These are phyloP conservation scores for Plenodomus lindquistii DNA, from an alignment of 2,329 filamentous ascomycete genomes.

Conservation along the genomic window DNA sequence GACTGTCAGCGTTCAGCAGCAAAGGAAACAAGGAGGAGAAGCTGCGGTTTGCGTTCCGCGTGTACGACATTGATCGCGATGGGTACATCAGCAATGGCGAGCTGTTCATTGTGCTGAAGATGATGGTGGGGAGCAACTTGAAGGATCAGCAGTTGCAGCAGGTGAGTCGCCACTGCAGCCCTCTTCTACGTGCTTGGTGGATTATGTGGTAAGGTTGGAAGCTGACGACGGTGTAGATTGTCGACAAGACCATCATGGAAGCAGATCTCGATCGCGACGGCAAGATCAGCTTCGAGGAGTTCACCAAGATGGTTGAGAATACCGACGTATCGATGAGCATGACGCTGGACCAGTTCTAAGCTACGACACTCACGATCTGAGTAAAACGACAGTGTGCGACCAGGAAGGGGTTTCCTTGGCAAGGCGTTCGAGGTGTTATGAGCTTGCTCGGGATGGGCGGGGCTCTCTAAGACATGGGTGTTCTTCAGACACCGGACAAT, in stretches of 20 bases:
- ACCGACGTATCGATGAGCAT: constrained; percentile 74
- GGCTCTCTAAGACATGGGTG: constrained; percentile 33
- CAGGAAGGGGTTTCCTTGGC: constrained; percentile 29
- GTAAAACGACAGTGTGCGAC: constrained; percentile 16
- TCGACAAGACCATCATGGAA: constrained; percentile 99
- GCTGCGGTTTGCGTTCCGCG: constrained; percentile 95
- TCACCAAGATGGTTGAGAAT: constrained; percentile 97
- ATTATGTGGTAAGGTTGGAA: background rate
- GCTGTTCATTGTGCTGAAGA: constrained; percentile 98
- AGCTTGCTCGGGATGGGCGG: constrained; percentile 17
- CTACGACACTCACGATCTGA: constrained; percentile 13
- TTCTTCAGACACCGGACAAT: no score
- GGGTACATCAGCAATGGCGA: constrained; percentile 99
- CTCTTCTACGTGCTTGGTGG: no score
- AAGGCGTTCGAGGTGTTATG: constrained; percentile 41
- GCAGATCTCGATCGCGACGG: constrained; percentile 94
- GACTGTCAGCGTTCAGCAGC: constrained; percentile 91
- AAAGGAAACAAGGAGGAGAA: constrained; percentile 99
- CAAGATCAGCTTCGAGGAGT: constrained; percentile 99
- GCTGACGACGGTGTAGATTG: constrained; percentile 64
- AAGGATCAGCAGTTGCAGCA: constrained; percentile 99
- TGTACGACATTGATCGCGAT: constrained; percentile 98
- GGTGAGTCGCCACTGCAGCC: constrained; percentile 36
- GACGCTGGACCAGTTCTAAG: constrained; percentile 61
- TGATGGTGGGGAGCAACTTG: constrained; percentile 99